Base-by-base conservation (phyloP, 345 rosid species). In the Sonneratia caseolaris region DNA sequence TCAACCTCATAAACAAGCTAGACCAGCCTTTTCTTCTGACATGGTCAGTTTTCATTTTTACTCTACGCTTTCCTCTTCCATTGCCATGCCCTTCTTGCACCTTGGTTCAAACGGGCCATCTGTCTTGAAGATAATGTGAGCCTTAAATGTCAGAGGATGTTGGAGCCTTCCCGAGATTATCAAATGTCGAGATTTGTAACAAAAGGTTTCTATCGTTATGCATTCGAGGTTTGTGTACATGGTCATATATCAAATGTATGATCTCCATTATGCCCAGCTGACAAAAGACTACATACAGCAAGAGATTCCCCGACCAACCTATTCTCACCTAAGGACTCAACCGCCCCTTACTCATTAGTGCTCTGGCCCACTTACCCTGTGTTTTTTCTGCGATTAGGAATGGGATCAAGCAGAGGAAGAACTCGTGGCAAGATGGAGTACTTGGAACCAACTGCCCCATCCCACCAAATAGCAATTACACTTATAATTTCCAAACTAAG, bases 21-120 rank as follows among this genome's bases (percentile, higher is more conserved):
- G 99, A 95, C 73, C 87, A 91, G 79, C 97, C 99, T 78, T 87
- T 94, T 77, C 97, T 95, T 78, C 78, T 91, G 71, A 95, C 99
- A 55, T 90, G 99, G 98, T 91, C 72, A 71, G 77, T 74, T 38
- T 7, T 57, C 64, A 57, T n/a, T 3, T 57, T n/a, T 8, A 53
- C 7, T 53, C 59, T 53, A 0, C 0, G 59, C 43, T 66, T 66
- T 66, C 53, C 9, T 40, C 32, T 27, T 27, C 32, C 32, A 27
- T 27, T 27, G 32, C 1, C 32, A 27, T 27, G 32, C 32, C 32
- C 32, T 27, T 27, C 32, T 27, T 27, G 32, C 32, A 27, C 32
- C 32, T 27, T 27, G 32, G 32, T 27, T 27, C 32, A 27, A 27
- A 27, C 32, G 32, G 32, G 32, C 43, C 9, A 8, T 40, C 43